Evolutionary conservation across 2,329 filamentous ascomycete genomes (phyloP), one percentile per base, ranked within the genome.

Genomic region (Pseudocercospora crystallina): DNA sequence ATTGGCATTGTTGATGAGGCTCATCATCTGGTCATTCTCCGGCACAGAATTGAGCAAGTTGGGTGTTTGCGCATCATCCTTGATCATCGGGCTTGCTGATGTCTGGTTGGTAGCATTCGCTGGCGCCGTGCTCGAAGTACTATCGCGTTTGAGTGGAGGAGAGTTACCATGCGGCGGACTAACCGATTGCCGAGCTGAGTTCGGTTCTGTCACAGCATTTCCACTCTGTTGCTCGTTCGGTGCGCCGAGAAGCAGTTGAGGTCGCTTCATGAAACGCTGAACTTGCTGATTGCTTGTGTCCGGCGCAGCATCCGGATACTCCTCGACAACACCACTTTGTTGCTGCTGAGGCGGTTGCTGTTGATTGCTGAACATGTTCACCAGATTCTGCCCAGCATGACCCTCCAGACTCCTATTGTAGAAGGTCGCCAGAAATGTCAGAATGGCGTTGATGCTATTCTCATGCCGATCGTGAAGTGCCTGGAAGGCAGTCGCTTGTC

Each of bases 381-480:
- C 84, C 36, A 97, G 81, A 53, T 89, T 92, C 65, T 89, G 83
- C 1, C 82, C 78, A 13, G 82, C 85, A 61, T 92, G 87, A 32
- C 91, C 89, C 67, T 96, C 91, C 43, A 99, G 74, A 57, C 90
- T 95, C 65, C 95, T 87, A 57, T 95, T 87, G 73, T 97, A 99
- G 36, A 99, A 92, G 10, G 95, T 97, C 39, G 92, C 94, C 14
- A 99, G 80, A 70, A 99, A 97, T 43, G 91, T 95, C 36, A 99
- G 80, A 56, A 99, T 97, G n/a, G 92, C 92, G 65, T 96, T 97
- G 71, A 99, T 97, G 0, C 92, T 96, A 67, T 92, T 96, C 68
- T 99, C 94, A 65, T 99, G 94, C n/a, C 94, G 85, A 61, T 92
- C 90, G 65, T 97, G 92, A 66, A 95, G 84, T 52, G 83, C 87